Evolutionary conservation across 768 basidiomycete species (phyloP).

Genomic region (Russula vinacea): DNA sequence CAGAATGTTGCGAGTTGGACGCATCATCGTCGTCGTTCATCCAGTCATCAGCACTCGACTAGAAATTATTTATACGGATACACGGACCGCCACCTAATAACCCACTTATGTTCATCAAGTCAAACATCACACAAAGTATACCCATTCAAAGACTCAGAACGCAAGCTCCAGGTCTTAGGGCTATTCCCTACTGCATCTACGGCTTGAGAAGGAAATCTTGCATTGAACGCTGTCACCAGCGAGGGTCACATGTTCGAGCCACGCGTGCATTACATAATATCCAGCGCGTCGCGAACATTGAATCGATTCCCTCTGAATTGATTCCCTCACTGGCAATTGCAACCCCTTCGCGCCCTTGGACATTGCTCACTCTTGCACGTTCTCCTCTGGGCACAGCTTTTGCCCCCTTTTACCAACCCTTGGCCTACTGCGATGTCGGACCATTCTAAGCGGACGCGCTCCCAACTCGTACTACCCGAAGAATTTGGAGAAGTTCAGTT

Average conservation of each 20-base stretch:
- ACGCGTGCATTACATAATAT: background rate
- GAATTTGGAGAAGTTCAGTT: conserved; percentile 16
- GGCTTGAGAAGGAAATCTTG: too few relatives aligned
- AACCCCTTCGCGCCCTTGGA: background rate
- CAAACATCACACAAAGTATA: background rate
- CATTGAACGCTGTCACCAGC: too few relatives aligned
- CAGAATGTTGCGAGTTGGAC: conserved; percentile 2
- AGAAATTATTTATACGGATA: background rate
- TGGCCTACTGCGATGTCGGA: conserved; percentile 15
- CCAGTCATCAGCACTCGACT: background rate
- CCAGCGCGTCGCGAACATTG: background rate
- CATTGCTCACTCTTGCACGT: background rate
- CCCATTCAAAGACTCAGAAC: background rate
- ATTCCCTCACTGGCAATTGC: background rate
- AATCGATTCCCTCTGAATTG: background rate
- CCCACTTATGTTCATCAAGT: background rate
- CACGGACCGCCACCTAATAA: background rate
- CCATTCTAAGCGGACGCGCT: conserved; percentile 28
- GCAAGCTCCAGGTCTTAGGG: background rate
- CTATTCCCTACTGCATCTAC: background rate
- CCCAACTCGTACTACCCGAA: conserved; percentile 23
- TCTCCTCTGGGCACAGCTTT: background rate
- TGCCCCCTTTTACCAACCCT: background rate
- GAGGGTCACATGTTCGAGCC: background rate
- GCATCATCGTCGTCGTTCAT: conserved; percentile 1